Evolutionary conservation across 306 rosid genomes (phyloP), one percentile per base, ranked within the genome.

Genomic region (Lagenaria siceraria): DNA sequence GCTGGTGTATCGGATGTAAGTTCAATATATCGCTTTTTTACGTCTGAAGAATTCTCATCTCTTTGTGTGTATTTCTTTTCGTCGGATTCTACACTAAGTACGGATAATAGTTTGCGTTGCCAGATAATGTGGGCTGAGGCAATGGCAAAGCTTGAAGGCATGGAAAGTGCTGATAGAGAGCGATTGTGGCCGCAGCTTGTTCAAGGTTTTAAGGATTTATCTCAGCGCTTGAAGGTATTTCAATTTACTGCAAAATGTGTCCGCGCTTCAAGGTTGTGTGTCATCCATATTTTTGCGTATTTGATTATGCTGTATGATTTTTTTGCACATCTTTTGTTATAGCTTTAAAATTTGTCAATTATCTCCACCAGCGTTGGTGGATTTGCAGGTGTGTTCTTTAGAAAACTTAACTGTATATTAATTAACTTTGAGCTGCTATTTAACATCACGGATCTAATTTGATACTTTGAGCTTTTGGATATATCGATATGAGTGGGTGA

Each of bases 101-200:
- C 76, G 80, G 83, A 79, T 83, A 85, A 80, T 89, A 87, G 96
- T 90, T 96, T 89, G 69, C 79, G 51, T 87, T 88, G 85, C 76
- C 86, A 96, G 99, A 92, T 92, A 78, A 92, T 96, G 98, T 96
- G 99, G 99, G 99, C 98, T n/a, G 99, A 96, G 89, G 99, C 99
- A 24, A 88, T 89, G 98, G 92, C 89, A 52, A 96, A 96, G 87
- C 97, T 92, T 60, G 99, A 96, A 82, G 99, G 97, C 52, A 87
- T 96, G 96, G 97, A 89, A 82, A 90, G 92, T 80, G 85, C 91
- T 15, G 96, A 96, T 65, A 81, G 98, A 80, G 99, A 92, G 56
- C 96, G 99, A 22, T 80, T 92, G 42, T 96, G 99, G 99, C 99
- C 99, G 74, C 97, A 96, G 61, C 96, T 90, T 75, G 96, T 83